Conservation (phyloP, 1,139 yeast species). For the Yamadazyma jaroonii region DNA sequence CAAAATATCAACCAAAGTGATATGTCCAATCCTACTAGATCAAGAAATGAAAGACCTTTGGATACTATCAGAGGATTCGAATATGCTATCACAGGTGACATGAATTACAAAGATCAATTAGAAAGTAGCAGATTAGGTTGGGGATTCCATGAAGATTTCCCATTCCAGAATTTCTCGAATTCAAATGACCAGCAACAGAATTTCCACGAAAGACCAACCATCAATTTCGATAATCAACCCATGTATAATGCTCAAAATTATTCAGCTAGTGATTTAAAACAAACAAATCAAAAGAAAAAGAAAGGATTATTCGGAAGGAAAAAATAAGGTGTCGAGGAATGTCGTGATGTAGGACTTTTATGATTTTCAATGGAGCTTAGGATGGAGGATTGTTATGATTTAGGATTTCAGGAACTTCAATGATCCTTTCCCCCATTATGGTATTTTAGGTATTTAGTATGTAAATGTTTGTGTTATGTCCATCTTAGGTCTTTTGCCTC, state of each 20-base stretch:
- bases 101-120: slow-evolving; percentile 69
- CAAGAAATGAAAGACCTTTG: slow-evolving; percentile 90
- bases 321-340: slow-evolving; percentile 15
- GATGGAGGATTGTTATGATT: too few relatives aligned
- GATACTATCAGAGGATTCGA: slow-evolving; percentile 94
- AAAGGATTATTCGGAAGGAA: slow-evolving; percentile 71
- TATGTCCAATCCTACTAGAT: slow-evolving; percentile 85
- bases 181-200: slow-evolving; percentile 2
- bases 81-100: slow-evolving; percentile 88
- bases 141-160: slow-evolving; percentile 55
- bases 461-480: too few relatives aligned
- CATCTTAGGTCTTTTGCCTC: too few relatives aligned
- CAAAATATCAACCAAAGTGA: slow-evolving; percentile 72
- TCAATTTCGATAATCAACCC: slow-evolving; percentile 49
- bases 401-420: too few relatives aligned
- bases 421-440: too few relatives aligned
- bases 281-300: slow-evolving; percentile 40
- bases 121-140: slow-evolving; percentile 80
- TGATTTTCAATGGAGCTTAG: not conserved
- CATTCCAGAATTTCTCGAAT: slow-evolving; percentile 29
- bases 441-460: too few relatives aligned
- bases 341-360: too few relatives aligned
- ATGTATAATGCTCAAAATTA: slow-evolving; percentile 62
- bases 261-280: slow-evolving; percentile 39
- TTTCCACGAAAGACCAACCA: slow-evolving; percentile 28